Base-by-base conservation (phyloP, 2,329 filamentous ascomycete species). In the Xylariaceae sp. region DNA sequence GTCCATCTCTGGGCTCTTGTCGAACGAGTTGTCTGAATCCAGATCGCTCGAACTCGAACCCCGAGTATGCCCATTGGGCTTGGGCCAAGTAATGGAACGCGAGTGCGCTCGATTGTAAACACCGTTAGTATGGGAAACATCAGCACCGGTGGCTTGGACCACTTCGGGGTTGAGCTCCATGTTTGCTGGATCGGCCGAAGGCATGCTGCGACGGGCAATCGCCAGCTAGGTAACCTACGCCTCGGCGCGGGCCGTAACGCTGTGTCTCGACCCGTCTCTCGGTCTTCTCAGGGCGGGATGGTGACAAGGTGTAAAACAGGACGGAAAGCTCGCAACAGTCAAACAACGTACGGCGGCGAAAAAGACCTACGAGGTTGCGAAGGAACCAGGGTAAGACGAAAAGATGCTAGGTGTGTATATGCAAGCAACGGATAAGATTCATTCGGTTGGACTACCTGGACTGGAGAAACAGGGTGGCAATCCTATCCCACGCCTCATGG, bases 71-170 rank as follows among this genome's bases (percentile, higher is more conserved):
- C 32, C 30, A 24, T 48, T 48, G 22, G 19, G 18, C 29, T 35
- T 35, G 26, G 43, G 49, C 53, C 53, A 55, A 24, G 53, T 56
- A 9, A 17, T 47, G n/a, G 51, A 37, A 29, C 43, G 42, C 33
- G 37, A 35, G 19, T 45, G 50, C 19, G 43, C 26, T 38, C 45
- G 51, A 37, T 49, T 52, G 15, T 42, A 31, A 22, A 41, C 19
- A 28, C 50, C 54, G 39, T 46, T 50, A 4, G 38, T 47, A 18
- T 32, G 19, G 9, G 41, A 42, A 17, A 36, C 44, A 15, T 55
- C 50, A 4, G 24, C 18, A 9, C 44, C 46, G 18, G 46, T 48
- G n/a, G 42, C 37, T 16, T 43, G 47, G 15, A 19, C 34, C 28
- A 37, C 42, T 6, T 44, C 47, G 28, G 40, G 26, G 13, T 35